Base-by-base conservation (phyloP, 768 basidiomycete species). In the Tylopilus felleus region DNA sequence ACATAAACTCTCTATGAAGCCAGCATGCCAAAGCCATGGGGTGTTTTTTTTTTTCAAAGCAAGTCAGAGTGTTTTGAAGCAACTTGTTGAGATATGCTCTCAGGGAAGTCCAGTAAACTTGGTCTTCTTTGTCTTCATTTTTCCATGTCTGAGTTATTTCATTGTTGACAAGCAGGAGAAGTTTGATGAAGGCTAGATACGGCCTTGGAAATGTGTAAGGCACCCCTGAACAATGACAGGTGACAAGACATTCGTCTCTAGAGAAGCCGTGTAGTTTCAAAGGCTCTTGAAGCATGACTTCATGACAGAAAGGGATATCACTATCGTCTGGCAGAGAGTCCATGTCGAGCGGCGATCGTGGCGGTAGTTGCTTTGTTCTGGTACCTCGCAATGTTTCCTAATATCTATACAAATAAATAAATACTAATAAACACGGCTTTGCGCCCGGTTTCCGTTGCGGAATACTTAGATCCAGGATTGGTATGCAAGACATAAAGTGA, bases 1-100 rank as follows among this genome's bases (percentile, higher is more conserved):
- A 23, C 39, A 55, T 51, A 17, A 55, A 55, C n/a, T 55, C 54
- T 40, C 49, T 55, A 8, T 55, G 44, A 8, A 55, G 54, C 54
- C 54, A 55, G 28, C 27, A 45, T 19, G 1, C 1, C 2, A 55
- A 21, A 40, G 49, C 49, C 7, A 22, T 22, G 4, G 49, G 54
- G 2, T 3, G 10, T 22, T 10, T 0, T 28, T 29, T 42, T 14
- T 16, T 1, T 17, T 42, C 0, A 0, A 47, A 5, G n/a, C 1
- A 3, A 5, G 3, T 40, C 13, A 55, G 14, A 5, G 49, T 46
- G 19, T 39, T 47, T 29, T 36, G 4, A 6, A 52, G 25, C 14
- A 51, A 7, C 2, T 22, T 2, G 13, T 51, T 56, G 3, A 51
- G 38, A 17, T 56, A 52, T 27, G 33, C 16, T 16, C 45, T 1